Base-by-base conservation (phyloP, 1,284 basidiomycete species). In the Puccinia coronata region DNA sequence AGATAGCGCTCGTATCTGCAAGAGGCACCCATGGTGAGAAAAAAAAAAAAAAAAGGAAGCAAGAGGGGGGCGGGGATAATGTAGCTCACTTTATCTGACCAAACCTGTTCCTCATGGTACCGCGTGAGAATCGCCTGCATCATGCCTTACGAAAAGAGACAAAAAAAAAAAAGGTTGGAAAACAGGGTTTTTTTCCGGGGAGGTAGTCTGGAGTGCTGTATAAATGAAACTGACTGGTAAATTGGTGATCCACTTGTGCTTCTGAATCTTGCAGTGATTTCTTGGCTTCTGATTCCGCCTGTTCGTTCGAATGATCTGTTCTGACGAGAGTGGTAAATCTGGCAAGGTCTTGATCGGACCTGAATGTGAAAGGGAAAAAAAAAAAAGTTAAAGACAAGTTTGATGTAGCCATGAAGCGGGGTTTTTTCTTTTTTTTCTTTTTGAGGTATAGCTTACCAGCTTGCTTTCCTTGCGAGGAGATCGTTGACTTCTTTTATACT, bases 51-150 rank as follows among this genome's bases (percentile, higher is more conserved):
- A 23, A 28, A 41, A 12, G 12, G 43, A 70, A 31, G 43, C 6
- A 49, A n/a, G 1, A 4, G 14, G 51, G 16, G n/a, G n/a, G n/a
- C n/a, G n/a, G n/a, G n/a, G n/a, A n/a, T n/a, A n/a, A n/a, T n/a
- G 25, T 25, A 20, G 72, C 82, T 16, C 49, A 84, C 85, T 88
- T 98, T 98, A 88, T 98, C 95, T 82, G 93, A 94, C 95, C 95
- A 98, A 6, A 96, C 91, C 86, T 98, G 95, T 86, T 97, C 95
- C 87, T 97, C 95, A 87, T 98, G 95, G 86, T 98, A 98, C 41
- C 95, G 85, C 72, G 86, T 91, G 80, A 98, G 89, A 84, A 97
- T 97, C 3, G 90, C 88, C 82, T 91, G 91, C 91, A 95, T 93
- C 82, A 97, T 89, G 84, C 91, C 91, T n/a, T 83, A 47, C 20